A percentile compares a stretch with the other conserved stretches of the same genome.
phyloP scores from a whole-genome alignment of 768 basidiomycete species.

The Pulveroboletus sp. region DNA sequence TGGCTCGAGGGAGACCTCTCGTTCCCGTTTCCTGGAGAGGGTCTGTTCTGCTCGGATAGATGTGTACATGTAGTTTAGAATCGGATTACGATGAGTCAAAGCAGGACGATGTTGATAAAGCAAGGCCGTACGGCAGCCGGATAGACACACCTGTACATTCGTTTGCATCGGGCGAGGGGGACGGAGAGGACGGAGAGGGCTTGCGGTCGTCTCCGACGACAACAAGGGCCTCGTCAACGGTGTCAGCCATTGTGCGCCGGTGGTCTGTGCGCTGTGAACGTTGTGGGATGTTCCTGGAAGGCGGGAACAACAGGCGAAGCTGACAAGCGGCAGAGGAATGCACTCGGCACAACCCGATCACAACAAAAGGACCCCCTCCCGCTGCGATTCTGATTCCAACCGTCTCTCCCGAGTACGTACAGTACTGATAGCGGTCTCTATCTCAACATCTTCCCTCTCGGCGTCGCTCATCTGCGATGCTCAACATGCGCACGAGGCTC shows the following conservation, averaged over 20 bases:
- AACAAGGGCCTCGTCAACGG: slow-evolving; percentile 15
- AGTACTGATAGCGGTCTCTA: not conserved
- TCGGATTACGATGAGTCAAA: slow-evolving; percentile 22
- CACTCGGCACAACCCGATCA: slow-evolving; percentile 32
- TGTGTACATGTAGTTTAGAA: slow-evolving; percentile 11
- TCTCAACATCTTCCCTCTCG: not conserved
- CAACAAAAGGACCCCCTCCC: slow-evolving; percentile 17
- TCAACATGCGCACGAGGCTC: slow-evolving; percentile 29
- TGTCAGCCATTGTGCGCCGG: slow-evolving; percentile 25
- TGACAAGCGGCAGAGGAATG: slow-evolving; percentile 29
- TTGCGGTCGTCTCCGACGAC: slow-evolving; percentile 17
- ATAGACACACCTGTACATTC: slow-evolving; percentile 40
- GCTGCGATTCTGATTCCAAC: slow-evolving; percentile 6
- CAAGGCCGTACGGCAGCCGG: slow-evolving; percentile 18
- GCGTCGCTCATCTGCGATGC: slow-evolving; percentile 33
- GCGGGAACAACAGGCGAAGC: slow-evolving; percentile 31
- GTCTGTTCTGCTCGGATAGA: slow-evolving; percentile 34
- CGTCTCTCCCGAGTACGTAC: not conserved
- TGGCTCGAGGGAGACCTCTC: slow-evolving; percentile 75
- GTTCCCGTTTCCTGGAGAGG: slow-evolving; percentile 65
- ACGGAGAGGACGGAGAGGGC: slow-evolving; percentile 23
- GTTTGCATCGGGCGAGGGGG: slow-evolving; percentile 44
- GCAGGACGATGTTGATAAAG: slow-evolving; percentile 23
- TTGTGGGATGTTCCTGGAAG: slow-evolving; percentile 20
- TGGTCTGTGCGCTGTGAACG: slow-evolving; percentile 30